phyloP scores from a whole-genome alignment of 192 early-diverging fungal genomes.

The Obelidium mucronatum region DNA sequence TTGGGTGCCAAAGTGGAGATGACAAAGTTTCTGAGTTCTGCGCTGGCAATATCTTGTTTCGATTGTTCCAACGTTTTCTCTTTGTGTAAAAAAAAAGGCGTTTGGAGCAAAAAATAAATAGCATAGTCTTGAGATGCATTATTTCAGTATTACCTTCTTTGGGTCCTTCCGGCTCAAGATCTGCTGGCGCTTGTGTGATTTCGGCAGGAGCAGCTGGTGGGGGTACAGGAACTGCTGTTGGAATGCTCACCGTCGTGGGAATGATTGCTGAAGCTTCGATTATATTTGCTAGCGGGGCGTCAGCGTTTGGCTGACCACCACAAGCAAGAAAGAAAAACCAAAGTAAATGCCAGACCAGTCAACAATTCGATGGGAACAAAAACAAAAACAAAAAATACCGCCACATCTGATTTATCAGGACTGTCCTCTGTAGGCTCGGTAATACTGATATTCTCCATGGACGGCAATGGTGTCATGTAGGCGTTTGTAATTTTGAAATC shows the following conservation, averaged over 20 bases:
- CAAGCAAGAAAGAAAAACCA: too few relatives aligned
- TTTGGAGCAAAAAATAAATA: too few relatives aligned
- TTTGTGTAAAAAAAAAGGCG: background rate
- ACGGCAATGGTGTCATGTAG: constrained; percentile 12
- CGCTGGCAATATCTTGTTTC: constrained; percentile 51
- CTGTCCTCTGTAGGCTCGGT: background rate
- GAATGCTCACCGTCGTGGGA: too few relatives aligned
- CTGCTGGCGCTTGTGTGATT: background rate
- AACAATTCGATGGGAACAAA: too few relatives aligned
- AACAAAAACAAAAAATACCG: too few relatives aligned
- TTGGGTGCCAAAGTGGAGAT: constrained; percentile 41
- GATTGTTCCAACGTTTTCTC: constrained; percentile 16
- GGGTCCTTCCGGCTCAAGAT: background rate
- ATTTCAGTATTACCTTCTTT: background rate
- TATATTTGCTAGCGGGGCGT: too few relatives aligned
- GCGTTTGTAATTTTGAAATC: constrained; percentile 55
- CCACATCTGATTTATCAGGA: too few relatives aligned
- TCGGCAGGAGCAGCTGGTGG: background rate
- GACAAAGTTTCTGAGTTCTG: constrained; percentile 50
- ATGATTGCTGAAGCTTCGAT: too few relatives aligned
- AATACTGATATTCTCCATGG: background rate
- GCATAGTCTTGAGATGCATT: too few relatives aligned
- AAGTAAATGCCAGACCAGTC: too few relatives aligned
- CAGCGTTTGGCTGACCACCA: too few relatives aligned
- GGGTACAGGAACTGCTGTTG: background rate